A percentile compares a stretch with the other conserved stretches of the same genome.
Evolutionary conservation across 192 early-diverging fungal genomes (phyloP).

Genomic region (Polychytrium aggregatum): DNA sequence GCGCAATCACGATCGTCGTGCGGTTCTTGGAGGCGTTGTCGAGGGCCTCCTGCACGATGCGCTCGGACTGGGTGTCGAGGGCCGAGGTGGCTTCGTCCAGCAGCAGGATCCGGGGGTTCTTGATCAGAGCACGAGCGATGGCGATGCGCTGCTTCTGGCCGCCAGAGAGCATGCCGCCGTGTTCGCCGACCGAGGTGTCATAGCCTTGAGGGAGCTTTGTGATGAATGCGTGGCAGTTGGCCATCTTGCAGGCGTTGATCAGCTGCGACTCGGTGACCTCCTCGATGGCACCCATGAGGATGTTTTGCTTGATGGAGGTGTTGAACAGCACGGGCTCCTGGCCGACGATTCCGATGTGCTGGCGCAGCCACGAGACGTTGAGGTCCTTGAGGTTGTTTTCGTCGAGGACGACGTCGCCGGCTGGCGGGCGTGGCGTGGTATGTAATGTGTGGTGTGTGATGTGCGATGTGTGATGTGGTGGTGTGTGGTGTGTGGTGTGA

Average conservation of each 20-base stretch:
- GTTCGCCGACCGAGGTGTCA: slow-evolving; percentile 76
- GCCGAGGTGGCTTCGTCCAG: slow-evolving; percentile 48
- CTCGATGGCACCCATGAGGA: slow-evolving; percentile 56
- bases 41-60: slow-evolving; percentile 36
- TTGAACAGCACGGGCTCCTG: slow-evolving; percentile 82
- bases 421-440: too few species aligned
- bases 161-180: slow-evolving; percentile 54
- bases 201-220: slow-evolving; percentile 65
- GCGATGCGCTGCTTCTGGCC: slow-evolving; percentile 94
- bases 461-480: too few species aligned
- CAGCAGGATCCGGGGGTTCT: slow-evolving; percentile 69
- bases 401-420: slow-evolving; percentile 65
- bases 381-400: slow-evolving; percentile 63
- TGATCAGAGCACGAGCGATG: slow-evolving; percentile 86
- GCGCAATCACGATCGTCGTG: slow-evolving; percentile 86
- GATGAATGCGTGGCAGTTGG: slow-evolving; percentile 76
- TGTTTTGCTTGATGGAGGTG: slow-evolving; percentile 70
- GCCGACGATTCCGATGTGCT: slow-evolving; percentile 79
- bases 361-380: slow-evolving; percentile 72
- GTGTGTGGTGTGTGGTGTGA: too few species aligned
- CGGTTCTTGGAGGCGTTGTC: slow-evolving; percentile 38
- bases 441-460: too few species aligned
- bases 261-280: slow-evolving; percentile 42
- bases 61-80: slow-evolving; percentile 39
- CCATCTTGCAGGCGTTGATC: slow-evolving; percentile 40